phyloP scores from a whole-genome alignment of 2,329 filamentous ascomycete genomes.

The Claviceps pusilla region DNA sequence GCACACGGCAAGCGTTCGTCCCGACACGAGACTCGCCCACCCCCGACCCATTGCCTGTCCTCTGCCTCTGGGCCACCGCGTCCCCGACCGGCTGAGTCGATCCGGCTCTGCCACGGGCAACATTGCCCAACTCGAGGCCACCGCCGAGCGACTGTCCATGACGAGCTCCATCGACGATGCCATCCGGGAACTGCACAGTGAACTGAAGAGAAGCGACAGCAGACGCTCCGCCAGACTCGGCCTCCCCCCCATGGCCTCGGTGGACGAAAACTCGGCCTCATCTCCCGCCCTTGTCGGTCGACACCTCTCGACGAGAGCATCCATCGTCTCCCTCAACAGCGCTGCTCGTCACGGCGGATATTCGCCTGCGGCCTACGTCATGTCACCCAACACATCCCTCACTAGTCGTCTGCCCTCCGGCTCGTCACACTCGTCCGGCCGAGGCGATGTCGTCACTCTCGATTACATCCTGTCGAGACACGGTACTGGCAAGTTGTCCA shows the following conservation, averaged over 20 bases:
- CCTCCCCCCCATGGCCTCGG: conserved; percentile 17
- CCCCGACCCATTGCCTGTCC: conserved; percentile 33
- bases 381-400: conserved; percentile 50
- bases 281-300: conserved; percentile 19
- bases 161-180: conserved; percentile 65
- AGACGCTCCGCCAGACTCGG: conserved; percentile 48
- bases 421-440: conserved; percentile 32
- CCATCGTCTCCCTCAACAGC: conserved; percentile 56
- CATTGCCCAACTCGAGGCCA: conserved; percentile 60
- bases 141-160: conserved; percentile 58
- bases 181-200: conserved; percentile 56
- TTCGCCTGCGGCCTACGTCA: conserved; percentile 51
- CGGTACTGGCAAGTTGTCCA: conserved; percentile 39
- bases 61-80: conserved; percentile 27
- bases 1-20: conserved; percentile 24
- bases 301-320: conserved; percentile 35
- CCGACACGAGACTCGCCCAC: conserved; percentile 27
- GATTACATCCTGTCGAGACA: conserved; percentile 30
- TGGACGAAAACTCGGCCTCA: neutral
- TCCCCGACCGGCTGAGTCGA: conserved; percentile 45
- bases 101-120: conserved; percentile 50
- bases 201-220: conserved; percentile 56
- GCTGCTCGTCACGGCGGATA: conserved; percentile 54
- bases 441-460: conserved; percentile 24
- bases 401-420: conserved; percentile 40